phyloP scores from a whole-genome alignment of 176 grass and related monocot genomes.

The Eragrostis nindensis region DNA sequence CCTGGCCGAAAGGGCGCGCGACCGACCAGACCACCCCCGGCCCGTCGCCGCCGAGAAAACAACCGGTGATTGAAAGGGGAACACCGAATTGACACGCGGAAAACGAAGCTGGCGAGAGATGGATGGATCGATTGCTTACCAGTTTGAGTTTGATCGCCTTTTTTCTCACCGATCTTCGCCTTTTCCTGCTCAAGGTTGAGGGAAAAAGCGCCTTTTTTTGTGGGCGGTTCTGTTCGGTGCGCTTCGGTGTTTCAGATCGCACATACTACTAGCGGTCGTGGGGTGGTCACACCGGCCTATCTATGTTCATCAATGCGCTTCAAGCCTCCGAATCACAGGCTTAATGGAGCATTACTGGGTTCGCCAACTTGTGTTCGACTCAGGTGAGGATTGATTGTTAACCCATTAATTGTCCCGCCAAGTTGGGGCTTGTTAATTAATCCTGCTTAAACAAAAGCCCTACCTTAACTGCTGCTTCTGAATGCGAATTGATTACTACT shows the following conservation, averaged over 20 bases:
- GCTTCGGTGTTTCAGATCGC: neutral
- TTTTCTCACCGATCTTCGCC: neutral
- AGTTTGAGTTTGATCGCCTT: neutral
- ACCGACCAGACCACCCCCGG: neutral
- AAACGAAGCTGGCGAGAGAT: neutral
- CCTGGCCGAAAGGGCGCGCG: constrained; percentile 49
- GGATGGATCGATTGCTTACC: neutral
- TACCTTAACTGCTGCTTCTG: neutral
- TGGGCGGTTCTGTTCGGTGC: constrained; percentile 12
- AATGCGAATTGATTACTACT: neutral
- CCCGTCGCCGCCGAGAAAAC: constrained; percentile 4
- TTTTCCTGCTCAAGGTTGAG: neutral
- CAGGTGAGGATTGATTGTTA: neutral
- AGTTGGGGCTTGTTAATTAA: constrained; percentile 23
- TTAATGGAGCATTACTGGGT: neutral
- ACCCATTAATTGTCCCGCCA: constrained; percentile 15
- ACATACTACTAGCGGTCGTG: neutral
- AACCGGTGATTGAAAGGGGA: neutral
- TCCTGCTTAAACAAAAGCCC: neutral
- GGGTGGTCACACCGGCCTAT: neutral
- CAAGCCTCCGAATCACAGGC: neutral
- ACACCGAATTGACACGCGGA: neutral
- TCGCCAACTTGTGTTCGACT: constrained; percentile 8
- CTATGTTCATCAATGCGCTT: neutral
- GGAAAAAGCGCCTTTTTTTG: neutral